Evolutionary conservation across 441 rosid genomes (phyloP).

Genomic region (Mallotus japonicus): DNA sequence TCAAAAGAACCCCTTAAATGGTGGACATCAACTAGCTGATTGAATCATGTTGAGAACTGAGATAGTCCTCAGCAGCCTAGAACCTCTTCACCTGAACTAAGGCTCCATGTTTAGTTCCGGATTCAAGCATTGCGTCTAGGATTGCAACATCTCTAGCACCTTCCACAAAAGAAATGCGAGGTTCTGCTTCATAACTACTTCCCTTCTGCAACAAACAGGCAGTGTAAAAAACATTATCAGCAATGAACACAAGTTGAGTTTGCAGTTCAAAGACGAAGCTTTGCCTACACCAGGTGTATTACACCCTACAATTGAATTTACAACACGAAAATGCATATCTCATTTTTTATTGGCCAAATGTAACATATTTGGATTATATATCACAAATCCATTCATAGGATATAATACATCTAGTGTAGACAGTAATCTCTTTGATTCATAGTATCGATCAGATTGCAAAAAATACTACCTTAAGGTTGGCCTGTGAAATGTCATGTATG

Average conservation of each 20-base stretch:
- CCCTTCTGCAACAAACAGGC: slow-evolving; percentile 44
- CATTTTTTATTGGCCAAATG: too few relatives aligned
- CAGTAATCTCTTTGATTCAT: too few relatives aligned
- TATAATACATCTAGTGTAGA: too few relatives aligned
- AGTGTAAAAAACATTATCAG: neutral
- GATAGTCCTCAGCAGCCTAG: slow-evolving; percentile 23
- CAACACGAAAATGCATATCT: too few relatives aligned
- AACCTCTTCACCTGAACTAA: slow-evolving; percentile 55
- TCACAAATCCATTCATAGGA: too few relatives aligned
- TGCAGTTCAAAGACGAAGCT: neutral
- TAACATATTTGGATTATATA: too few relatives aligned
- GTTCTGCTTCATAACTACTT: slow-evolving; percentile 49
- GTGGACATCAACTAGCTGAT: neutral
- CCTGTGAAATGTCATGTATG: slow-evolving; percentile 57
- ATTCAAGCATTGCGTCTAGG: slow-evolving; percentile 93
- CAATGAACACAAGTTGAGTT: slow-evolving; percentile 7
- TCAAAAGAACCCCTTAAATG: neutral
- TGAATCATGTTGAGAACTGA: neutral
- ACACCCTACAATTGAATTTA: too few relatives aligned
- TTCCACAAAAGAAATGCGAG: slow-evolving; percentile 73
- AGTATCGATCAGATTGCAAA: too few relatives aligned
- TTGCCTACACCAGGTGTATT: too few relatives aligned
- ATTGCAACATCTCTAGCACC: slow-evolving; percentile 93
- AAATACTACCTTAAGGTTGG: slow-evolving; percentile 50
- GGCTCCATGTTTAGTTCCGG: slow-evolving; percentile 66